Evolutionary conservation across 2,329 filamentous ascomycete species (phyloP).

Genomic region (Aspergillus sp.): DNA sequence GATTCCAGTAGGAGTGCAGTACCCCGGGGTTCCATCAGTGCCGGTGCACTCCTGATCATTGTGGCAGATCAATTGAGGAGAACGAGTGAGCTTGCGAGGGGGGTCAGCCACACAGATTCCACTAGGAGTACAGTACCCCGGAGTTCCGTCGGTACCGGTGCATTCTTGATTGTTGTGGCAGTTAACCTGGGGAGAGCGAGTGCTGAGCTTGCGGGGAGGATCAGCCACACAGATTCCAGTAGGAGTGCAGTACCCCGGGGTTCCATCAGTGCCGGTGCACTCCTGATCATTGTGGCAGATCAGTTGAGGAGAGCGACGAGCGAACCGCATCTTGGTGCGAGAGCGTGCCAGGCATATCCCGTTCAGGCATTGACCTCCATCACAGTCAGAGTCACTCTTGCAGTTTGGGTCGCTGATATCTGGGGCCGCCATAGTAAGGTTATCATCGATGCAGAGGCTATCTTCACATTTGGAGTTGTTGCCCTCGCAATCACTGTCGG

Average conservation of each 20-base stretch:
- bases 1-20: background rate
- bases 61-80: background rate
- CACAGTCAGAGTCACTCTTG: slow-evolving; percentile 1
- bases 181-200: background rate
- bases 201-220: background rate
- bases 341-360: slow-evolving; percentile 10
- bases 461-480: background rate
- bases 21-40: background rate
- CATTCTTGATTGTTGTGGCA: slow-evolving; percentile 7
- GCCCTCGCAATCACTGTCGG: slow-evolving; percentile 3
- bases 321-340: background rate
- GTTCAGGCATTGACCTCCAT: slow-evolving; percentile 2
- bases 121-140: background rate
- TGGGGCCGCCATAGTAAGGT: background rate
- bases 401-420: background rate
- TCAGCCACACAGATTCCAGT: slow-evolving; percentile 5
- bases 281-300: slow-evolving; percentile 3
- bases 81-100: background rate
- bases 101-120: slow-evolving; percentile 7
- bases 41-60: slow-evolving; percentile 1
- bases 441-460: background rate
- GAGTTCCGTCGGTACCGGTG: background rate
- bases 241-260: background rate
- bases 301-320: background rate
- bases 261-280: background rate